Conservation (phyloP, 2,329 filamentous ascomycete genomes). For the Xylaria sp. region DNA sequence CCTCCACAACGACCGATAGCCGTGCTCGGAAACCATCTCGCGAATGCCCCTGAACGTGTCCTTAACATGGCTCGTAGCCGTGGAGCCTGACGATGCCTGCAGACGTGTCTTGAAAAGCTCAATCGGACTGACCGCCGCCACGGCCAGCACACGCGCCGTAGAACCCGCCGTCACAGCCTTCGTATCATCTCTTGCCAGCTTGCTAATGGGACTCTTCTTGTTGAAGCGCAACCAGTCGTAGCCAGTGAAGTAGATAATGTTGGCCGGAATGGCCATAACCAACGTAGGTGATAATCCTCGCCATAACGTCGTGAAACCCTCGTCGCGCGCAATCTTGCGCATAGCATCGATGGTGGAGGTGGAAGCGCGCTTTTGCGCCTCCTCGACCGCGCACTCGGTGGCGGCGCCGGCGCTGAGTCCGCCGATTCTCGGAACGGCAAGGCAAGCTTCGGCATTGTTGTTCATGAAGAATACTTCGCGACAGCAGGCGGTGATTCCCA, state of each 20-base stretch:
- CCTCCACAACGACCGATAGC: constrained; percentile 81
- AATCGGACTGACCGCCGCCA: constrained; percentile 78
- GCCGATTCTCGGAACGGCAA: constrained; percentile 59
- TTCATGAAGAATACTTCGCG: constrained; percentile 96
- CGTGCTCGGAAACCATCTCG: constrained; percentile 71
- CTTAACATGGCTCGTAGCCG: constrained; percentile 63
- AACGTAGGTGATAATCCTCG: constrained; percentile 89
- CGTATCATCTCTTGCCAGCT: constrained; percentile 59
- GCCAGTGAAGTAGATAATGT: constrained; percentile 97
- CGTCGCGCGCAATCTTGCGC: constrained; percentile 89
- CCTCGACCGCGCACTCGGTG: constrained; percentile 78
- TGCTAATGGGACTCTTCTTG: constrained; percentile 63
- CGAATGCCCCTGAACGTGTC: constrained; percentile 71
- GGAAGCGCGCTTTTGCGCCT: constrained; percentile 76
- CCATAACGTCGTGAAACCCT: constrained; percentile 83
- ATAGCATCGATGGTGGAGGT: constrained; percentile 88
- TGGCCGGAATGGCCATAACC: constrained; percentile 87
- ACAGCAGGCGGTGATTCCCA: constrained; percentile 92
- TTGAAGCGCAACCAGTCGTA: constrained; percentile 90
- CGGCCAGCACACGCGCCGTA: constrained; percentile 71
- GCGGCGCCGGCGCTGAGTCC: constrained; percentile 41
- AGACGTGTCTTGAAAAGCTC: constrained; percentile 92
- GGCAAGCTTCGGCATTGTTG: constrained; percentile 73
- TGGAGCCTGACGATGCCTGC: constrained; percentile 63
- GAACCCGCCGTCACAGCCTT: constrained; percentile 77